phyloP scores from a whole-genome alignment of 2,329 filamentous ascomycete species.

The Exophiala sp. region DNA sequence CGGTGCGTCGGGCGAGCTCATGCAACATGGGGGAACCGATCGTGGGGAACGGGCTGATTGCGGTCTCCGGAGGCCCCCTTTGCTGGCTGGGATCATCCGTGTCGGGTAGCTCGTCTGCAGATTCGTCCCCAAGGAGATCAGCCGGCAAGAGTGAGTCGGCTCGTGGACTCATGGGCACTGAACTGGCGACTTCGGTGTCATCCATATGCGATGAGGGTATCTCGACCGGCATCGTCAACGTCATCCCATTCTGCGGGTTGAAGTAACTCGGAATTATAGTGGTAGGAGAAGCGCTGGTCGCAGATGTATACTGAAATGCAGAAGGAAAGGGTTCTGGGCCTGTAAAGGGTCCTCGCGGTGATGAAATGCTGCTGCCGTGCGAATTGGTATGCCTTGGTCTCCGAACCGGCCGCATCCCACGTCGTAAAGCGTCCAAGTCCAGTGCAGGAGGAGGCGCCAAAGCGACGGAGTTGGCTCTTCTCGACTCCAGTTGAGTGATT shows the following conservation, averaged over 20 bases:
- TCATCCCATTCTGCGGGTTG: conserved; percentile 59
- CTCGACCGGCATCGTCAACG: conserved; percentile 42
- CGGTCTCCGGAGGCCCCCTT: conserved; percentile 7
- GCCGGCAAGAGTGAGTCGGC: conserved; percentile 57
- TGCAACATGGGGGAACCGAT: conserved; percentile 21
- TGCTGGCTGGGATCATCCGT: conserved; percentile 29
- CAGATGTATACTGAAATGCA: conserved; percentile 42
- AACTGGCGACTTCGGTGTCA: conserved; percentile 52
- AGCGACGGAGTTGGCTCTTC: conserved; percentile 39
- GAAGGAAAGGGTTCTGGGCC: conserved; percentile 37
- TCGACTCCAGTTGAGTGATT: conserved; percentile 32
- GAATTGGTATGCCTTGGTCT: conserved; percentile 43
- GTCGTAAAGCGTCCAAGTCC: conserved; percentile 39
- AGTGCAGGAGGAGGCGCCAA: conserved; percentile 38
- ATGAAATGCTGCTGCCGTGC: conserved; percentile 44
- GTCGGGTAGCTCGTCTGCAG: conserved; percentile 25
- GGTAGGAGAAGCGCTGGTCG: conserved; percentile 48
- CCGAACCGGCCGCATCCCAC: conserved; percentile 37
- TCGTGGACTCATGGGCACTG: conserved; percentile 58
- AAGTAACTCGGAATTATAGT: conserved; percentile 50
- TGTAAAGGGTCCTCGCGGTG: conserved; percentile 38
- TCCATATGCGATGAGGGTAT: conserved; percentile 30
- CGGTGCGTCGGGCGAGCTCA: conserved; percentile 33
- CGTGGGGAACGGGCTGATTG: conserved; percentile 18
- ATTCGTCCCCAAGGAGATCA: conserved; percentile 54